Evolutionary conservation across 768 basidiomycete genomes (phyloP), one percentile per base, ranked within the genome.

Genomic region (Lentinula sp.): DNA sequence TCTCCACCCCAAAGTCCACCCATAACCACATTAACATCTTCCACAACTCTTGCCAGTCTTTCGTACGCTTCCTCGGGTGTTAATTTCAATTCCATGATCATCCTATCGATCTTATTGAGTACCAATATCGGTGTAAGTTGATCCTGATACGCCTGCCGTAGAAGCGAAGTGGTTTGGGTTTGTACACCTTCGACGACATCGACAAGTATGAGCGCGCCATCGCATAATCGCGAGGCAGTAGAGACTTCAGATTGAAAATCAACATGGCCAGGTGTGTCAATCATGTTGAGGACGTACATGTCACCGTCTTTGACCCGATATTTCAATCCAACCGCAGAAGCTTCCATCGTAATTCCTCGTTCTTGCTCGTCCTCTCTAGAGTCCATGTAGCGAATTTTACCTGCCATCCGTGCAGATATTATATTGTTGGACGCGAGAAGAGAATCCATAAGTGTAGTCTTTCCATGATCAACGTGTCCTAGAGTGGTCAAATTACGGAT

Each of bases 191-290:
- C 97, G 1, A 98, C 93, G 1, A 92, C 94, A 71, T 99, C 97
- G 1, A 99, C 94, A 5, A 99, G 77, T 43, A 99, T 91, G 6
- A 99, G 81, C 1, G 96, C 94, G 13, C 97, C 97, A 73, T 98
- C 97, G 66, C 95, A 97, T 28, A 99, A 70, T 53, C 95, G 79
- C 12, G 95, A 92, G 20, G 96, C 95, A 1, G 93, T 91, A 1
- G 95, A 98, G 0, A 99, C 97, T 71, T 98, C 97, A 59, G 89
- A 94, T 0, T 95, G 95, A 66, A 99, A 99, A 73, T 98, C 97
- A 23, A 99, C 96, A 75, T 99, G 97, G 3, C 97, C 97, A 15
- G 97, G 97, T 0, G 97, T 98, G 73, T 99, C 97, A 64, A 99
- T 96, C 81, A 98, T 88, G 70, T 97, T 98, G 58, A 98, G 84